Conservation (phyloP, 208 protist species). For the Trypanosoma mega region DNA sequence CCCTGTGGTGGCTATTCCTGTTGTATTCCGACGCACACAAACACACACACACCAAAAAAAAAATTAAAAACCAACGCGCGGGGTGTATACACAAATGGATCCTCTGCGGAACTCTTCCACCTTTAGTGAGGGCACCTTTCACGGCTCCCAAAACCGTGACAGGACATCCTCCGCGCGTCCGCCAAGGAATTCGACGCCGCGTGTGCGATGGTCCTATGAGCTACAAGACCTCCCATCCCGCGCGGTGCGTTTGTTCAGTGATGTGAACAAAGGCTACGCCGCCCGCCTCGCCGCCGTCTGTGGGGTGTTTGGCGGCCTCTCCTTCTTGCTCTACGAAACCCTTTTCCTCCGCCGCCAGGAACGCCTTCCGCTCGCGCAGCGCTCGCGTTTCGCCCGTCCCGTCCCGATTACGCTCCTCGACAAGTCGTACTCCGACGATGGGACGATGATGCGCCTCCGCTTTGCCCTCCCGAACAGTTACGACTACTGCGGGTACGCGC, state of each 20-base stretch:
- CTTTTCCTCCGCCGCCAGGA: conserved; percentile 57
- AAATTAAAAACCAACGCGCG: no score
- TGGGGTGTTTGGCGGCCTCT: conserved; percentile 23
- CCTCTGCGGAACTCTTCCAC: no score
- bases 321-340: conserved; percentile 45
- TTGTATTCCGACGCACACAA: no score
- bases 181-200: neutral
- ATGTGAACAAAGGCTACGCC: conserved; percentile 77
- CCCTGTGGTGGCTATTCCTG: no score
- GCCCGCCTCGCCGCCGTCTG: conserved; percentile 35
- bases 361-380: conserved; percentile 60
- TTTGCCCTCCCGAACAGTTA: conserved; percentile 80
- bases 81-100: no score
- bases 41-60: no score
- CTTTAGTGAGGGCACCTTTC: conserved; percentile 20
- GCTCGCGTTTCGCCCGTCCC: conserved; percentile 53
- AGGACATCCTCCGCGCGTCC: no score
- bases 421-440: conserved; percentile 47
- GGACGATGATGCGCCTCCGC: conserved; percentile 64
- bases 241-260: conserved; percentile 37
- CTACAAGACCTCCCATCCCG: conserved; percentile 64
- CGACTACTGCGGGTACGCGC: conserved; percentile 87
- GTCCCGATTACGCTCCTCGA: conserved; percentile 79
- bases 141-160: neutral
- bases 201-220: conserved; percentile 67